phyloP scores from a whole-genome alignment of 768 basidiomycete species.

The Epithele typhae region DNA sequence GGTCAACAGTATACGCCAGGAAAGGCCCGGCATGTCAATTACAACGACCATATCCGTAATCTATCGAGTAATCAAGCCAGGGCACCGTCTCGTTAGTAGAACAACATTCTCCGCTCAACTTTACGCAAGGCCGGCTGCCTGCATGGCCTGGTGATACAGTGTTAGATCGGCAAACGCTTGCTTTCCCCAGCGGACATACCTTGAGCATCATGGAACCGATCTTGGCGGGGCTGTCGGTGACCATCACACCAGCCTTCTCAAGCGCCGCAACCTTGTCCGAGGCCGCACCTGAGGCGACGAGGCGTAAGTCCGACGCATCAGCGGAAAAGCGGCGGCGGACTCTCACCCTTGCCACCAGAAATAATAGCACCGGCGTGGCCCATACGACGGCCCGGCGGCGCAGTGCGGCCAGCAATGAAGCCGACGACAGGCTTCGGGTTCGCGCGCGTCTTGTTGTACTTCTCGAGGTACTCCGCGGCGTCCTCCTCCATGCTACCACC shows the following conservation, averaged over 20 bases:
- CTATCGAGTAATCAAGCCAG: slow-evolving; percentile 34
- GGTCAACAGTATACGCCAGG: no score
- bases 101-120: slow-evolving; percentile 11
- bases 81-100: background rate
- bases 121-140: slow-evolving; percentile 67
- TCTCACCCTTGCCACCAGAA: slow-evolving; percentile 90
- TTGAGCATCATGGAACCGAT: slow-evolving; percentile 89
- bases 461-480: slow-evolving; percentile 92
- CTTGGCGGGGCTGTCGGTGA: slow-evolving; percentile 93
- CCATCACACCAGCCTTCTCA: slow-evolving; percentile 87
- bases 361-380: slow-evolving; percentile 99
- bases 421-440: slow-evolving; percentile 95
- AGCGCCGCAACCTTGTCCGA: slow-evolving; percentile 91
- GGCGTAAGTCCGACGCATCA: background rate
- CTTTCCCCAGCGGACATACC: slow-evolving; percentile 40
- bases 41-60: slow-evolving; percentile 18
- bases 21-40: slow-evolving; percentile 1
- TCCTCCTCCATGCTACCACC: slow-evolving; percentile 99
- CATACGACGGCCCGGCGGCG: slow-evolving; percentile 97
- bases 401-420: slow-evolving; percentile 97
- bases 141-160: slow-evolving; percentile 56
- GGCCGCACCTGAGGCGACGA: slow-evolving; percentile 60
- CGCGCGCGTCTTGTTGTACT: slow-evolving; percentile 83
- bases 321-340: background rate
- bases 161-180: no score